Evolutionary conservation across 306 rosid species (phyloP).

Genomic region (Cucumis hystrix): DNA sequence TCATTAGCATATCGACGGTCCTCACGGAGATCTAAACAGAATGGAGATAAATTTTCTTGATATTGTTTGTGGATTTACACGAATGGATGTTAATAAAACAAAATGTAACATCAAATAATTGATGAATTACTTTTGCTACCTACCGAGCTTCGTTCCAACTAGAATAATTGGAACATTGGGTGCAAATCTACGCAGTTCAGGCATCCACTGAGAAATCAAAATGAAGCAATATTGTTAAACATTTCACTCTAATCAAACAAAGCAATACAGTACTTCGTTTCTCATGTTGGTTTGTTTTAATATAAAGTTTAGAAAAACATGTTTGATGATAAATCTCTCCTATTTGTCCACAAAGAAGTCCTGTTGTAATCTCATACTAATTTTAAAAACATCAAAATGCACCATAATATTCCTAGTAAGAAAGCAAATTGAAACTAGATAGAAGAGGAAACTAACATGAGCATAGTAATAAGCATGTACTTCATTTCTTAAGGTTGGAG

Average conservation of each 20-base stretch:
- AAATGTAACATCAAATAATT: neutral
- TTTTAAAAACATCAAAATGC: neutral
- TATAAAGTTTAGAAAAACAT: neutral
- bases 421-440: neutral
- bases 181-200: slow-evolving; percentile 90
- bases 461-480: no score
- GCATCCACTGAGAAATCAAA: slow-evolving; percentile 77
- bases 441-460: neutral
- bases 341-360: neutral
- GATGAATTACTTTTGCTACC: neutral
- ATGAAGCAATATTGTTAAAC: neutral
- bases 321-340: neutral
- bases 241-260: neutral
- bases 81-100: neutral
- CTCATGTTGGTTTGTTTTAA: neutral
- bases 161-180: slow-evolving; percentile 92
- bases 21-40: slow-evolving; percentile 69
- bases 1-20: slow-evolving; percentile 61
- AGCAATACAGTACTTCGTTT: neutral
- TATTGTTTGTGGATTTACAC: neutral
- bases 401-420: neutral
- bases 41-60: neutral
- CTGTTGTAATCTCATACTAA: neutral
- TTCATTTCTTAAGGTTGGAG: no score
- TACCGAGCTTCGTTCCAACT: slow-evolving; percentile 96